These are phyloP conservation scores for Xenosphaeropsis pyriputrescens DNA, from an alignment of 2,329 filamentous ascomycete genomes.

Conservation along the genomic window DNA sequence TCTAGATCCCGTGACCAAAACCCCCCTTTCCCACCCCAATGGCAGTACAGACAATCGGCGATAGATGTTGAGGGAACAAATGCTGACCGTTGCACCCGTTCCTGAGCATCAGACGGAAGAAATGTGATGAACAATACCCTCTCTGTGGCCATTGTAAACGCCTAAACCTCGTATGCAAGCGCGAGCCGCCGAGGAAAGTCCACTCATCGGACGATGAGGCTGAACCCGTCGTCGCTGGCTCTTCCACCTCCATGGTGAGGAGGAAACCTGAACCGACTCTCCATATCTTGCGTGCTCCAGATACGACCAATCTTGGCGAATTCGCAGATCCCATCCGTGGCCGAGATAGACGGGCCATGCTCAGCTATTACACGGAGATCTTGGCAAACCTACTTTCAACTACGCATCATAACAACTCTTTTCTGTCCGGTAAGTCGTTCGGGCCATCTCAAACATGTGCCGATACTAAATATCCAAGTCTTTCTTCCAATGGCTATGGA, in stretches of 20 bases:
- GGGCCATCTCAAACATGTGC: not conserved
- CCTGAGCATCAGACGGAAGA: not conserved
- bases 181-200: not conserved
- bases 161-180: not conserved
- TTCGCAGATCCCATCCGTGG: not conserved
- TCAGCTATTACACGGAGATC: constrained; percentile 3
- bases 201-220: not conserved
- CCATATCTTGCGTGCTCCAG: not conserved
- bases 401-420: constrained; percentile 2
- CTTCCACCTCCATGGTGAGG: not conserved
- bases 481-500: constrained; percentile 6
- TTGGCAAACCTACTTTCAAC: constrained; percentile 3
- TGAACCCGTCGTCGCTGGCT: not conserved
- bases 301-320: not conserved
- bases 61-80: too few species aligned
- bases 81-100: not conserved
- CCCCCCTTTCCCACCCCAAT: not conserved
- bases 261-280: not conserved
- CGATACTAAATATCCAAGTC: constrained; percentile 1
- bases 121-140: constrained; percentile 1
- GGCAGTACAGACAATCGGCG: too few species aligned
- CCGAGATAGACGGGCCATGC: constrained; percentile 1
- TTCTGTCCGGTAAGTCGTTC: constrained; percentile 3
- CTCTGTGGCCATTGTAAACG: not conserved
- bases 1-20: not conserved